Evolutionary conservation across 768 basidiomycete genomes (phyloP).

Genomic region (Russula vinacea): DNA sequence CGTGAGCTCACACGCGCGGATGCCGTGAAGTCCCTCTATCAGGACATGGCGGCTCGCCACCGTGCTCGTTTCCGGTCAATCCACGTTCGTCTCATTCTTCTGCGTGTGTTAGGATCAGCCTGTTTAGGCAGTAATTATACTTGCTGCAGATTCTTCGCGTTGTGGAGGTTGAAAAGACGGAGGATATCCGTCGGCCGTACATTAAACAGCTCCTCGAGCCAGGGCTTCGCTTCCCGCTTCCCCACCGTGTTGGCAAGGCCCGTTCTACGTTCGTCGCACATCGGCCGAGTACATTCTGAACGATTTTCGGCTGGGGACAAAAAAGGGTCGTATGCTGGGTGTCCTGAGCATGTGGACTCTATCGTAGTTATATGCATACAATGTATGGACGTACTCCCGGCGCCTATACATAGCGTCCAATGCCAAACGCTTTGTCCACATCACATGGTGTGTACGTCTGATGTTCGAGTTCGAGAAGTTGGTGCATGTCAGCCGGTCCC

Average conservation of each 20-base stretch:
- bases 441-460: not conserved
- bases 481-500: not conserved
- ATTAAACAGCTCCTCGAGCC: constrained; percentile 94
- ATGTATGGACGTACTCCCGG: constrained; percentile 9
- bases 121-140: constrained; percentile 7
- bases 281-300: constrained; percentile 71
- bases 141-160: constrained; percentile 87
- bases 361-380: not conserved
- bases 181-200: constrained; percentile 92
- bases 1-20: constrained; percentile 92
- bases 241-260: constrained; percentile 78
- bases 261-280: constrained; percentile 78
- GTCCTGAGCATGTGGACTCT: not conserved
- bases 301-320: constrained; percentile 4
- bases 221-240: constrained; percentile 94
- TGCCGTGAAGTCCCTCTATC: constrained; percentile 95
- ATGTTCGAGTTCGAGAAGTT: not conserved
- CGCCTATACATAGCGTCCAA: not conserved
- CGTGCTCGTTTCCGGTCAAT: constrained; percentile 99
- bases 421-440: not conserved
- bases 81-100: constrained; percentile 62
- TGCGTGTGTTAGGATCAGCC: not conserved
- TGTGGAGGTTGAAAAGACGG: constrained; percentile 89
- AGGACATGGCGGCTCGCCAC: constrained; percentile 99
- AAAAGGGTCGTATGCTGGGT: constrained; percentile 1